Evolutionary conservation across 768 basidiomycete genomes (phyloP).

Genomic region (Gelatoporia subvermispora): DNA sequence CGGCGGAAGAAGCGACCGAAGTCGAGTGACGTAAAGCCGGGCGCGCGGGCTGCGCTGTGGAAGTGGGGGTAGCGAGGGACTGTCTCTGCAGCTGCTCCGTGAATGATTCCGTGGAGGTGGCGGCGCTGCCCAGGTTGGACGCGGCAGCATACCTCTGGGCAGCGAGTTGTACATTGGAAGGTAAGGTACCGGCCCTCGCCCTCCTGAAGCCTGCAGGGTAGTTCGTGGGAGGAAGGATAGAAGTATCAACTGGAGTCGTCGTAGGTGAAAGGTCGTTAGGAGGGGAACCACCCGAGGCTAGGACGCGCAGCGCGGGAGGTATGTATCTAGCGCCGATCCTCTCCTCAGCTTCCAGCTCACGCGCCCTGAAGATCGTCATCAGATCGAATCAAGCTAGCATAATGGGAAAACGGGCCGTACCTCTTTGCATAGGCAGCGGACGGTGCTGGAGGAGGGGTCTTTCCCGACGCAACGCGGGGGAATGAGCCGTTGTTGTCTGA

Average conservation of each 20-base stretch:
- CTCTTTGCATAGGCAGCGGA: conserved; percentile 88
- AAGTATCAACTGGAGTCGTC: conserved; percentile 53
- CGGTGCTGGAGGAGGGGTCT: conserved; percentile 86
- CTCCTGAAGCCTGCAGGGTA: conserved; percentile 86
- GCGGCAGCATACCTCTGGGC: conserved; percentile 77
- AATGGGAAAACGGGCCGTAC: conserved; percentile 36
- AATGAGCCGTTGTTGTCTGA: conserved; percentile 78
- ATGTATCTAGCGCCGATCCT: conserved; percentile 62
- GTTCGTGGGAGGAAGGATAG: conserved; percentile 63
- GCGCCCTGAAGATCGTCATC: conserved; percentile 47
- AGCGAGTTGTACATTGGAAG: conserved; percentile 89
- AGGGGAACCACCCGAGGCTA: conserved; percentile 67
- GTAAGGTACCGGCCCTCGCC: conserved; percentile 95
- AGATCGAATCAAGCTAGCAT: conserved; percentile 12
- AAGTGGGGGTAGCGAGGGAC: conserved; percentile 35
- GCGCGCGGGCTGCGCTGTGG: conserved; percentile 44
- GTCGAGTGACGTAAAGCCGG: conserved; percentile 75
- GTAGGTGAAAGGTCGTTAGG: conserved; percentile 60
- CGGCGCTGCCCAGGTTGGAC: conserved; percentile 48
- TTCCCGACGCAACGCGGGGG: conserved; percentile 79
- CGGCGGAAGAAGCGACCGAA: conserved; percentile 55
- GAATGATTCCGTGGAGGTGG: conserved; percentile 45
- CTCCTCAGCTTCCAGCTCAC: conserved; percentile 82
- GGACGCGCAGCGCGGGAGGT: conserved; percentile 71
- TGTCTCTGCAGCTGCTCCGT: conserved; percentile 37